A percentile compares a stretch with the other conserved stretches of the same genome.
phyloP scores from a whole-genome alignment of 768 basidiomycete genomes.

The Tulasnella sp. region DNA sequence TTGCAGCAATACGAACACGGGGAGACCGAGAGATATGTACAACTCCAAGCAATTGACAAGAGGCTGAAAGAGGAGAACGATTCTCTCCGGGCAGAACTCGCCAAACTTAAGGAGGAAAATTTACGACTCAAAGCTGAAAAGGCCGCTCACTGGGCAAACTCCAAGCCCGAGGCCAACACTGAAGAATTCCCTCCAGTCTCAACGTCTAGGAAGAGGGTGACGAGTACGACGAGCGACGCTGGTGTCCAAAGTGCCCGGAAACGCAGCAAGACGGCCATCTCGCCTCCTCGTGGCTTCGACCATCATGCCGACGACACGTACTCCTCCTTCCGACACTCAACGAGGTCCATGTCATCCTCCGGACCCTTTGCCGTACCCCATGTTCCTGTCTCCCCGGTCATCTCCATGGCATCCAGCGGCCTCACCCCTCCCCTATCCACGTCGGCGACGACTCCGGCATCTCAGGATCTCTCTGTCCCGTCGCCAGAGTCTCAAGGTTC shows the following conservation, averaged over 20 bases:
- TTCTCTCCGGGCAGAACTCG: conserved; percentile 62
- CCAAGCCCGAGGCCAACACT: neutral
- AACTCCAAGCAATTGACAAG: conserved; percentile 77
- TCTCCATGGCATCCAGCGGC: neutral
- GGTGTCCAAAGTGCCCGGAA: neutral
- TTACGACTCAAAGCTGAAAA: conserved; percentile 31
- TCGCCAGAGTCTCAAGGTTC: neutral
- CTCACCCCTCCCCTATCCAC: conserved; percentile 27
- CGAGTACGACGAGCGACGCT: neutral
- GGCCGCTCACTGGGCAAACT: conserved; percentile 16
- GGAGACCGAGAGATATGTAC: conserved; percentile 83
- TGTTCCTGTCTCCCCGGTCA: neutral
- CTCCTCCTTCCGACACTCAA: neutral
- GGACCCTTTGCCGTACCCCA: neutral
- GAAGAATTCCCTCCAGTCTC: neutral
- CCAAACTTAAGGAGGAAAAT: conserved; percentile 47
- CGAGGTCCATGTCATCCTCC: neutral
- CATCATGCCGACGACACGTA: neutral
- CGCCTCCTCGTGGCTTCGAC: neutral
- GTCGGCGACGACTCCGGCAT: conserved; percentile 28
- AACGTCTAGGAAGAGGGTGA: neutral
- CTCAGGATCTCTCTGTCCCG: conserved; percentile 10
- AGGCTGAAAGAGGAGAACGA: conserved; percentile 86
- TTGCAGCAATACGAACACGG: conserved; percentile 83
- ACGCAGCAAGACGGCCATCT: neutral